phyloP scores from a whole-genome alignment of 768 basidiomycete species.

The Paxillus ammoniavirescens region DNA sequence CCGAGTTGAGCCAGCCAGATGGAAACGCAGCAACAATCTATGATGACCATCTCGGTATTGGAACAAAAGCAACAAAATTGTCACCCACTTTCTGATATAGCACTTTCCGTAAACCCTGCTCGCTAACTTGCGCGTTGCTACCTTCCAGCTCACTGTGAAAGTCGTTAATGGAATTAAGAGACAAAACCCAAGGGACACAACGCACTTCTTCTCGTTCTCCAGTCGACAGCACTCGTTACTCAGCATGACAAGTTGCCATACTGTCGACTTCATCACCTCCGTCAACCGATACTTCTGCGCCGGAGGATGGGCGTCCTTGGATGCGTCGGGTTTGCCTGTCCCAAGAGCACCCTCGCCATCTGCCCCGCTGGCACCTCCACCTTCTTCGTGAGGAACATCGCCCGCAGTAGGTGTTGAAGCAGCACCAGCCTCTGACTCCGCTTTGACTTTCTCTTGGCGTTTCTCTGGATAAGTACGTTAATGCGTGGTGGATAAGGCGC shows the following conservation, averaged over 20 bases:
- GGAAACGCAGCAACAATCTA: slow-evolving; percentile 82
- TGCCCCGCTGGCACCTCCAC: slow-evolving; percentile 22
- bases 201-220: slow-evolving; percentile 63
- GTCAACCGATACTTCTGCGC: slow-evolving; percentile 76
- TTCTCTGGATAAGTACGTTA: slow-evolving; percentile 33
- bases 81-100: slow-evolving; percentile 71
- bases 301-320: slow-evolving; percentile 57
- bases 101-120: slow-evolving; percentile 76
- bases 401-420: slow-evolving; percentile 29
- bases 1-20: slow-evolving; percentile 81
- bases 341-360: slow-evolving; percentile 24
- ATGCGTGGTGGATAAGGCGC: neutral
- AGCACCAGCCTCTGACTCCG: slow-evolving; percentile 30
- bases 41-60: neutral
- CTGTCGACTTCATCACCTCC: slow-evolving; percentile 73
- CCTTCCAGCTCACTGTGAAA: slow-evolving; percentile 55
- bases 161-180: neutral
- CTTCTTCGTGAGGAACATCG: slow-evolving; percentile 32
- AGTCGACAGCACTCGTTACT: slow-evolving; percentile 80
- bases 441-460: slow-evolving; percentile 56
- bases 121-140: slow-evolving; percentile 68
- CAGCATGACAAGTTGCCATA: slow-evolving; percentile 79
- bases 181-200: neutral
- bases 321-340: slow-evolving; percentile 26
- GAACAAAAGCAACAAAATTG: neutral